These are phyloP conservation scores for Rickenella mellea DNA, from an alignment of 768 basidiomycete genomes.

Conservation along the genomic window DNA sequence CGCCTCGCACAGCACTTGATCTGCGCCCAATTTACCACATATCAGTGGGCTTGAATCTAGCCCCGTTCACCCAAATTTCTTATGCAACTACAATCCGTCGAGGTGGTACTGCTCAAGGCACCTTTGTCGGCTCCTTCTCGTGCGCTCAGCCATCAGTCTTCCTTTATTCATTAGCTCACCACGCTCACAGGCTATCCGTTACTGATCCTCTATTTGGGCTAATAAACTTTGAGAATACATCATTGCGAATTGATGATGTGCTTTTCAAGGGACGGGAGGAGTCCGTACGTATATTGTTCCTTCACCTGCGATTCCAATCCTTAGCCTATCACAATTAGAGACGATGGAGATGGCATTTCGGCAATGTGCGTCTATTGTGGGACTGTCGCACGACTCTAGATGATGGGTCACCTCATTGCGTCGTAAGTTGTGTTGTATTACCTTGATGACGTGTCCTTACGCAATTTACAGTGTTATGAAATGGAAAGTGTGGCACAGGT, in stretches of 20 bases:
- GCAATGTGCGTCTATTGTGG: conserved; percentile 30
- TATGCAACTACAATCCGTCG: conserved; percentile 30
- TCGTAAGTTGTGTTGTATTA: conserved; percentile 22
- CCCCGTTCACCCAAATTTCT: conserved; percentile 36
- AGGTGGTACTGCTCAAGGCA: conserved; percentile 21
- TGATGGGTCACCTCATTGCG: conserved; percentile 39
- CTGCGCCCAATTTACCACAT: conserved; percentile 32
- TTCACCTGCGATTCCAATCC: conserved; percentile 21
- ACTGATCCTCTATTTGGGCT: too few species aligned
- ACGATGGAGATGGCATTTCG: conserved; percentile 32
- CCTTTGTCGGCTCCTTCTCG: conserved; percentile 29
- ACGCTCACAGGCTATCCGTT: too few species aligned
- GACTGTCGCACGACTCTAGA: conserved; percentile 34
- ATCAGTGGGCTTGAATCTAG: conserved; percentile 31
- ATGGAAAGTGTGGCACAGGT: conserved; percentile 19
- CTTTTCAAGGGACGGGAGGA: too few species aligned
- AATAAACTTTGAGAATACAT: too few species aligned
- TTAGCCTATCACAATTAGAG: too few species aligned
- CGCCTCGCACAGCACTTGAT: conserved; percentile 16
- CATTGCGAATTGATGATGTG: too few species aligned
- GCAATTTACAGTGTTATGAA: background rate
- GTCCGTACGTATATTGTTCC: too few species aligned
- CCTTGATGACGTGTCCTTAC: conserved; percentile 2
- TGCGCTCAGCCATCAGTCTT: conserved; percentile 10
- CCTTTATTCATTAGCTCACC: too few species aligned